Evolutionary conservation across 2,329 filamentous ascomycete genomes (phyloP).

Genomic region (Aspergillus glaucus): DNA sequence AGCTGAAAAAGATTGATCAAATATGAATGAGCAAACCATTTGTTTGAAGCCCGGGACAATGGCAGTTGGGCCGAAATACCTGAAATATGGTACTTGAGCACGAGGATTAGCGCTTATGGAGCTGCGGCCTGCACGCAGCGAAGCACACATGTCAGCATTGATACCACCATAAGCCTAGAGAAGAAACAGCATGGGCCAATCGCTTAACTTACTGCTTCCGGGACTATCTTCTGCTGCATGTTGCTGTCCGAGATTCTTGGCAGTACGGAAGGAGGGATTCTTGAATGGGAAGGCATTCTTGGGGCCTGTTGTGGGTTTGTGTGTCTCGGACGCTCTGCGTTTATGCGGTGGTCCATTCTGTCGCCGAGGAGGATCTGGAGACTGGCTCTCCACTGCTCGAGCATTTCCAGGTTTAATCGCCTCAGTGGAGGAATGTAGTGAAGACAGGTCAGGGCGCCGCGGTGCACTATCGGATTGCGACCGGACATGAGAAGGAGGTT

Average conservation of each 20-base stretch:
- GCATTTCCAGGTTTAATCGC: slow-evolving; percentile 8
- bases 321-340: slow-evolving; percentile 4
- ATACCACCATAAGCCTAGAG: not conserved
- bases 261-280: slow-evolving; percentile 11
- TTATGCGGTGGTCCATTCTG: not conserved
- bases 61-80: slow-evolving; percentile 84
- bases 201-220: slow-evolving; percentile 29
- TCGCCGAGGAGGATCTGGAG: slow-evolving; percentile 18
- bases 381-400: slow-evolving; percentile 19
- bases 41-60: slow-evolving; percentile 90
- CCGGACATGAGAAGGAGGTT: slow-evolving; percentile 33
- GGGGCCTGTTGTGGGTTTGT: slow-evolving; percentile 8
- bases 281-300: slow-evolving; percentile 13
- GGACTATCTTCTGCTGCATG: slow-evolving; percentile 24
- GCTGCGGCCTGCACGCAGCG: slow-evolving; percentile 24
- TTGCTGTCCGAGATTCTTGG: slow-evolving; percentile 20
- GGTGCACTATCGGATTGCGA: slow-evolving; percentile 24
- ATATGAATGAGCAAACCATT: slow-evolving; percentile 54
- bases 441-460: slow-evolving; percentile 15
- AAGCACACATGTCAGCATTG: not conserved
- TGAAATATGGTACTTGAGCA: slow-evolving; percentile 69
- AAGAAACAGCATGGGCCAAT: not conserved
- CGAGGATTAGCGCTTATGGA: slow-evolving; percentile 31
- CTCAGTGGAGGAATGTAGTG: slow-evolving; percentile 14
- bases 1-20: not conserved